phyloP scores from a whole-genome alignment of 2,329 filamentous ascomycete genomes.

The Aspergillus sp. region DNA sequence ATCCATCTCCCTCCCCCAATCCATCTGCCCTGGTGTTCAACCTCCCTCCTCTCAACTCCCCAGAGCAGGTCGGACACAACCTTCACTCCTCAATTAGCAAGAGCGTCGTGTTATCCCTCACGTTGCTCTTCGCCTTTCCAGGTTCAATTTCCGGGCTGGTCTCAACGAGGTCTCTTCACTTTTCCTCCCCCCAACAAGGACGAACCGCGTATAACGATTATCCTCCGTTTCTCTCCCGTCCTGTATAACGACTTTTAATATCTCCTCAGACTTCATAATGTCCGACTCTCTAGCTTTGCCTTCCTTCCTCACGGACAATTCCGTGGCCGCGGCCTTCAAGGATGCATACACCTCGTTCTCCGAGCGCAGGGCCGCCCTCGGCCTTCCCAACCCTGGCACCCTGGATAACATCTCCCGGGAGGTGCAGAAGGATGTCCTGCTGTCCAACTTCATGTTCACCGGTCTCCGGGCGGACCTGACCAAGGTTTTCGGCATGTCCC shows the following conservation, averaged over 20 bases:
- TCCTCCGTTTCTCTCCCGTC: conserved; percentile 13
- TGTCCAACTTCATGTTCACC: conserved; percentile 95
- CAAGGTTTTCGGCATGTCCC: conserved; percentile 91
- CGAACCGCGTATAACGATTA: conserved; percentile 29
- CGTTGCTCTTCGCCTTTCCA: conserved; percentile 23
- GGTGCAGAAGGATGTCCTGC: conserved; percentile 92
- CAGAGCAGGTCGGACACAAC: conserved; percentile 29
- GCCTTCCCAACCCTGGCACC: conserved; percentile 87
- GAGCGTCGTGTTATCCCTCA: conserved; percentile 18
- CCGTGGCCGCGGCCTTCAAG: conserved; percentile 67
- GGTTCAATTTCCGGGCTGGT: conserved; percentile 30
- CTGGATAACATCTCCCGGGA: conserved; percentile 88
- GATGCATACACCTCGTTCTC: conserved; percentile 81
- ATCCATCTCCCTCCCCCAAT: neutral
- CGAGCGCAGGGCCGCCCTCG: conserved; percentile 82
- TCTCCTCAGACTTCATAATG: conserved; percentile 36
- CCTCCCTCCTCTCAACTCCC: conserved; percentile 23
- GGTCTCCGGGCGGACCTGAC: conserved; percentile 94
- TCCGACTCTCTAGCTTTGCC: conserved; percentile 52
- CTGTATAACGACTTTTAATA: conserved; percentile 16
- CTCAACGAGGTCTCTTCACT: conserved; percentile 27
- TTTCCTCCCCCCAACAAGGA: conserved; percentile 24
- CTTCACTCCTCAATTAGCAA: conserved; percentile 1
- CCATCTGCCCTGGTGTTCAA: conserved; percentile 16
- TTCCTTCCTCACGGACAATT: conserved; percentile 73